Percentiles rank a stretch among this genome's conserved stretches.
Conservation (phyloP, 768 basidiomycete genomes). For the Solioccasus polychromus region DNA sequence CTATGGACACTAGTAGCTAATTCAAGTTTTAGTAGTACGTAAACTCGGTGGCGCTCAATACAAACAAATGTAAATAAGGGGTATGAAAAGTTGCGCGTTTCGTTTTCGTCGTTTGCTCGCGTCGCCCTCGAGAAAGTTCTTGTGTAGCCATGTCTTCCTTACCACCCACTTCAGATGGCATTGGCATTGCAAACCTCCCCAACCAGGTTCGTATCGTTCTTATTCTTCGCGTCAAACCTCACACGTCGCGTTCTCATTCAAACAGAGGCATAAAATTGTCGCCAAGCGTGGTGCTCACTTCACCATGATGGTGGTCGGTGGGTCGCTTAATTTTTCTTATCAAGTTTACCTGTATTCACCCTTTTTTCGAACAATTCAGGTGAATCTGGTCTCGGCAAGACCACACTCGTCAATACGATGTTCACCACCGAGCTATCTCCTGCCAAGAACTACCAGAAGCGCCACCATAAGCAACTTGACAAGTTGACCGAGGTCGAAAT, state of each 20-base stretch:
- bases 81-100: conserved; percentile 23
- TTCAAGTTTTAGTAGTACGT: neutral
- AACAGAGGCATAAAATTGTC: conserved; percentile 97
- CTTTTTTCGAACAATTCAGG: conserved; percentile 43
- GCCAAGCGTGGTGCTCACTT: conserved; percentile 97
- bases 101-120: conserved; percentile 17
- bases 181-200: conserved; percentile 94
- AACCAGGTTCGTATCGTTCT: conserved; percentile 74
- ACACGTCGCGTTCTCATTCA: neutral
- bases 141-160: conserved; percentile 26
- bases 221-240: neutral
- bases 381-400: conserved; percentile 97
- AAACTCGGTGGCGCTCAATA: conserved; percentile 16
- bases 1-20: conserved; percentile 17
- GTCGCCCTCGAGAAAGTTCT: conserved; percentile 19
- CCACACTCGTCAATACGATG: conserved; percentile 96
- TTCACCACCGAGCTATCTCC: conserved; percentile 96
- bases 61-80: conserved; percentile 27
- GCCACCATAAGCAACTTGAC: conserved; percentile 95
- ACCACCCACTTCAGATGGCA: conserved; percentile 58
- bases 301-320: conserved; percentile 99
- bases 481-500: conserved; percentile 99
- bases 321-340: neutral
- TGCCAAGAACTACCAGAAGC: conserved; percentile 83
- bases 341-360: neutral